Evolutionary conservation across 2,329 filamentous ascomycete species (phyloP).

Genomic region (Scedosporium boydii): DNA sequence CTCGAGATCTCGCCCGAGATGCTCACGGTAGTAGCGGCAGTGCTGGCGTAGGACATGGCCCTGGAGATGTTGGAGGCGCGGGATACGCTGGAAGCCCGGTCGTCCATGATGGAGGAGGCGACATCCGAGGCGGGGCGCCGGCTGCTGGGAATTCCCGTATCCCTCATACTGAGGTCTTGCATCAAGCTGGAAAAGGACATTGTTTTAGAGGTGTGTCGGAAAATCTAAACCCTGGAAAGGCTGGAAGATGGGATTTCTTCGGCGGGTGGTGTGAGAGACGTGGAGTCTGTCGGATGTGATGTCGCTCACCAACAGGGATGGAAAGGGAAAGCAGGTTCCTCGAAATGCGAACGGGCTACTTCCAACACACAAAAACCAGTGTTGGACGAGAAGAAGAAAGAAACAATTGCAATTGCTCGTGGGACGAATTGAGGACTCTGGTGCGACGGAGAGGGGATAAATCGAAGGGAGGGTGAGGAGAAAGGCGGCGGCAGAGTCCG

Average conservation of each 20-base stretch:
- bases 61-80: slow-evolving; percentile 50
- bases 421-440: neutral
- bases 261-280: neutral
- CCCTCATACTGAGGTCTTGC: slow-evolving; percentile 53
- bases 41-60: slow-evolving; percentile 58
- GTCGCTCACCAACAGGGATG: neutral
- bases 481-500: neutral
- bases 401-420: neutral
- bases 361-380: neutral
- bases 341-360: neutral
- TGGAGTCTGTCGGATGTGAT: neutral
- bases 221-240: neutral
- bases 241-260: neutral
- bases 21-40: slow-evolving; percentile 58
- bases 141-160: slow-evolving; percentile 29
- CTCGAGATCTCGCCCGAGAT: slow-evolving; percentile 69
- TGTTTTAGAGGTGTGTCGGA: slow-evolving; percentile 8
- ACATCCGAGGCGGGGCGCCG: slow-evolving; percentile 36
- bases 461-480: neutral
- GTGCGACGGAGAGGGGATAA: neutral
- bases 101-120: slow-evolving; percentile 48
- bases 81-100: slow-evolving; percentile 51
- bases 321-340: neutral
- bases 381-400: neutral
- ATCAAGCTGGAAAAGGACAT: slow-evolving; percentile 64